phyloP scores from a whole-genome alignment of 78 protist genomes.

The Paratrimastix pyriformis region DNA sequence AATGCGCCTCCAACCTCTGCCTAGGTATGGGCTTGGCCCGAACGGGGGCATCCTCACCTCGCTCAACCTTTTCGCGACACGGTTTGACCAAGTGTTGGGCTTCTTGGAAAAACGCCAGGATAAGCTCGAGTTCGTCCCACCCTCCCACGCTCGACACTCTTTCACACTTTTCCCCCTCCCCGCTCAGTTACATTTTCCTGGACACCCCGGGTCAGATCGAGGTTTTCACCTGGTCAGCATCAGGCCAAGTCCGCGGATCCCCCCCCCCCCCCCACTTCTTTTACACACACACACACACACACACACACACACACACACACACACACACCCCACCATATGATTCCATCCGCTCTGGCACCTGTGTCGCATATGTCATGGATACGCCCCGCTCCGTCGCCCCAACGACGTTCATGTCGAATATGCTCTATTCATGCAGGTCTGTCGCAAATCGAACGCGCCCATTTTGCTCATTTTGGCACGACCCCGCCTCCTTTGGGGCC shows the following conservation, averaged over 20 bases:
- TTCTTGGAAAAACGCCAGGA: conserved; percentile 42
- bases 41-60: conserved; percentile 95
- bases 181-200: neutral
- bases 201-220: conserved; percentile 96
- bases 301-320: too few relatives aligned
- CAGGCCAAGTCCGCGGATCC: conserved; percentile 62
- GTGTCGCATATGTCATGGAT: conserved; percentile 82
- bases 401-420: conserved; percentile 91
- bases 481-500: neutral
- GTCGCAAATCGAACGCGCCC: too few relatives aligned
- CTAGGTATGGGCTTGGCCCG: conserved; percentile 80
- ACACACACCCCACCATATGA: too few relatives aligned
- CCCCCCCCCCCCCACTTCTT: too few relatives aligned
- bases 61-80: conserved; percentile 86
- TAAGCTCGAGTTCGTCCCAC: neutral
- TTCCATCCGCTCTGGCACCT: conserved; percentile 81
- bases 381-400: conserved; percentile 76
- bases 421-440: conserved; percentile 82
- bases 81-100: conserved; percentile 74
- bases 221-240: conserved; percentile 95
- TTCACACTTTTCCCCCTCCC: neutral
- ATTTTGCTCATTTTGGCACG: too few relatives aligned
- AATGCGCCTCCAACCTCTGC: neutral
- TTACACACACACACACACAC: too few relatives aligned
- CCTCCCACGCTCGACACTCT: neutral